Evolutionary conservation across 768 basidiomycete genomes (phyloP).

Genomic region (Tubosaeta brunneosetosa): DNA sequence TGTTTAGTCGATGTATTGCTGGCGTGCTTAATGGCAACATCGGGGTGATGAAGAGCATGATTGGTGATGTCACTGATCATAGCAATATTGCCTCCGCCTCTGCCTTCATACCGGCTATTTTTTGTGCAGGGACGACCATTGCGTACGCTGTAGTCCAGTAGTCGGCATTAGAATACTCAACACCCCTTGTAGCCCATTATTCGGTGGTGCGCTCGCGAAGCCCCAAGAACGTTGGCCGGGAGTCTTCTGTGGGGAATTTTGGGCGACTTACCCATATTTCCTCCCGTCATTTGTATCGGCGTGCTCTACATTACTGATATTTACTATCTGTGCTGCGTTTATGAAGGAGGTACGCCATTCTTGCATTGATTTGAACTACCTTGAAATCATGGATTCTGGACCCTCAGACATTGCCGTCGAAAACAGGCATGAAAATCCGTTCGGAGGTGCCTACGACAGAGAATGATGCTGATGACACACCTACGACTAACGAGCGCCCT

Average conservation of each 20-base stretch:
- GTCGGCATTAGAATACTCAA: neutral
- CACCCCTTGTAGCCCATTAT: slow-evolving; percentile 23
- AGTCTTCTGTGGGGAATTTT: no score
- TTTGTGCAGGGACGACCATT: neutral
- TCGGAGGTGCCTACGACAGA: neutral
- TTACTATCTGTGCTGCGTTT: slow-evolving; percentile 17
- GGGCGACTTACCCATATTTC: no score
- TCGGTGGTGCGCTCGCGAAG: no score
- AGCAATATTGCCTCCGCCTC: slow-evolving; percentile 21
- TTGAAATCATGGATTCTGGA: slow-evolving; percentile 11
- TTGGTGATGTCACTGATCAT: slow-evolving; percentile 55
- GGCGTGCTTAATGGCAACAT: slow-evolving; percentile 37
- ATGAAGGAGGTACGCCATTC: slow-evolving; percentile 30
- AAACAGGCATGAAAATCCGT: neutral
- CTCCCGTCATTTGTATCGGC: slow-evolving; percentile 11
- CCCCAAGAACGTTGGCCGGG: no score
- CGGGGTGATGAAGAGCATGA: slow-evolving; percentile 64
- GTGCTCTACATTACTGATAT: slow-evolving; percentile 7
- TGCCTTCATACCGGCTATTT: slow-evolving; percentile 8
- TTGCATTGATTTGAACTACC: neutral
- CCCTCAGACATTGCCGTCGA: slow-evolving; percentile 2
- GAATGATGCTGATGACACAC: neutral
- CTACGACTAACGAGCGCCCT: slow-evolving; percentile 3
- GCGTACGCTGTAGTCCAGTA: neutral
- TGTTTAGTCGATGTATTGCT: slow-evolving; percentile 31